Evolutionary conservation across 2,329 filamentous ascomycete genomes (phyloP).

Genomic region (Setomelanomma holmii): DNA sequence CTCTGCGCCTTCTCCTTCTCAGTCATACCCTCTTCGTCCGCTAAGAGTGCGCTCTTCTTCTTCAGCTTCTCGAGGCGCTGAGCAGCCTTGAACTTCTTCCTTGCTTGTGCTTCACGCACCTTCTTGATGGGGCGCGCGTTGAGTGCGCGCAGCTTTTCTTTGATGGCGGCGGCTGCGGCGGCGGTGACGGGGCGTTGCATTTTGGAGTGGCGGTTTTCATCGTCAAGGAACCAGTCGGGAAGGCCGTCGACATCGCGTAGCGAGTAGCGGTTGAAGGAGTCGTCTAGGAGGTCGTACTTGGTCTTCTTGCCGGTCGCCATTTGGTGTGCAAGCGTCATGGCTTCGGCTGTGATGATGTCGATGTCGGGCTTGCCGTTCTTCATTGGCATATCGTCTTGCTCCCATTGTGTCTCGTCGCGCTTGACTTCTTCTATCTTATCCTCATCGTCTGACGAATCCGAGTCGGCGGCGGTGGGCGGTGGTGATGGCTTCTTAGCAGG

Average conservation of each 20-base stretch:
- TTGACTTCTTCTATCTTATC: constrained; percentile 70
- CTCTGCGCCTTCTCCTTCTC: constrained; percentile 94
- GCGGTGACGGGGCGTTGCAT: constrained; percentile 89
- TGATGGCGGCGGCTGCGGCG: constrained; percentile 87
- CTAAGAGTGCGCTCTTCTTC: constrained; percentile 93
- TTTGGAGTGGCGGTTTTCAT: constrained; percentile 84
- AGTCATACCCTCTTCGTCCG: constrained; percentile 88
- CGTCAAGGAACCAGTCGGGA: constrained; percentile 97
- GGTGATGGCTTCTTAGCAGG: constrained; percentile 25
- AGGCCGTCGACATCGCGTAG: constrained; percentile 91
- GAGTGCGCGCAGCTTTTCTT: constrained; percentile 89
- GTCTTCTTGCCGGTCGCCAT: constrained; percentile 87
- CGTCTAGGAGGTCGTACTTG: constrained; percentile 81
- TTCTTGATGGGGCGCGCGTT: constrained; percentile 99
- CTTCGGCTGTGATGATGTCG: constrained; percentile 98
- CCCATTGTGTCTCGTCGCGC: constrained; percentile 66
- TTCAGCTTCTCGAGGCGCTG: constrained; percentile 91
- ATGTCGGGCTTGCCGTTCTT: constrained; percentile 78
- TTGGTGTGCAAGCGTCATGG: constrained; percentile 94
- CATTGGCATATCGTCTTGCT: constrained; percentile 67
- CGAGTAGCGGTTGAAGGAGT: constrained; percentile 90
- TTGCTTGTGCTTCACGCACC: constrained; percentile 91
- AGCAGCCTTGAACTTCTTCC: constrained; percentile 96
- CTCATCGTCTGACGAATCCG: constrained; percentile 47
- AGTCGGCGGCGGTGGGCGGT: constrained; percentile 34